Conservation (phyloP, 129 eudicot genomes). For the Kitagawia praeruptora region DNA sequence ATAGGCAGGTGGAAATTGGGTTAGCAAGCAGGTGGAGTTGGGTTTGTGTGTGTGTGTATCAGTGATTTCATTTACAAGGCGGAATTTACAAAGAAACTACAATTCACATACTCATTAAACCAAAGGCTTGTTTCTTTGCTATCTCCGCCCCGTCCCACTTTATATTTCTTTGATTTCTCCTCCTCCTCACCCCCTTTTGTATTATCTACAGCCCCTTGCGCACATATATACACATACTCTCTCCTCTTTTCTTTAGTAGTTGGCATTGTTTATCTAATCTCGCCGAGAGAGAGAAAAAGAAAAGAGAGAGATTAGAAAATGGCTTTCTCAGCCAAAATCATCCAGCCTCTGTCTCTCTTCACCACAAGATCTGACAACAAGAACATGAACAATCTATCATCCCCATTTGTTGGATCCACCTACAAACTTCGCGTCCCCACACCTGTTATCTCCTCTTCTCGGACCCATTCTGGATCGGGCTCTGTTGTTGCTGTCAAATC, state of each 20-base stretch:
- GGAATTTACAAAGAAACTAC: not conserved
- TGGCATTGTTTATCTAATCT: not conserved
- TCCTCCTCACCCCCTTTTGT: not conserved
- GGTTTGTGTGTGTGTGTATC: not conserved
- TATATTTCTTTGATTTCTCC: not conserved
- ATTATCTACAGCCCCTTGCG: no score
- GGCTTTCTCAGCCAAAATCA: constrained; percentile 30
- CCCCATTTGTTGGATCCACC: not conserved
- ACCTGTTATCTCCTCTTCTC: constrained; percentile 19
- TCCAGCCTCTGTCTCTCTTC: constrained; percentile 23
- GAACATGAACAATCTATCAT: not conserved
- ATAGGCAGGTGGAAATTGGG: not conserved
- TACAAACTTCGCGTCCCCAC: not conserved
- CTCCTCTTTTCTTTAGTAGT: not conserved
- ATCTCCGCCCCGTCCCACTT: not conserved
- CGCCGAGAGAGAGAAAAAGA: no score
- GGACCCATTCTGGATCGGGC: constrained; percentile 1
- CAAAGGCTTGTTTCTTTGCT: not conserved
- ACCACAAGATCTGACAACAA: not conserved
- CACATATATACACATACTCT: not conserved
- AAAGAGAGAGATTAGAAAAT: not conserved
- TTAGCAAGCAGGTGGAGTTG: not conserved
- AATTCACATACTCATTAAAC: not conserved
- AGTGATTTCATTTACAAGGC: not conserved
- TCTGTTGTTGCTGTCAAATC: constrained; percentile 30